Evolutionary conservation across 495 filamentous ascomycete species (phyloP).

Genomic region (Durotheca rogersii): DNA sequence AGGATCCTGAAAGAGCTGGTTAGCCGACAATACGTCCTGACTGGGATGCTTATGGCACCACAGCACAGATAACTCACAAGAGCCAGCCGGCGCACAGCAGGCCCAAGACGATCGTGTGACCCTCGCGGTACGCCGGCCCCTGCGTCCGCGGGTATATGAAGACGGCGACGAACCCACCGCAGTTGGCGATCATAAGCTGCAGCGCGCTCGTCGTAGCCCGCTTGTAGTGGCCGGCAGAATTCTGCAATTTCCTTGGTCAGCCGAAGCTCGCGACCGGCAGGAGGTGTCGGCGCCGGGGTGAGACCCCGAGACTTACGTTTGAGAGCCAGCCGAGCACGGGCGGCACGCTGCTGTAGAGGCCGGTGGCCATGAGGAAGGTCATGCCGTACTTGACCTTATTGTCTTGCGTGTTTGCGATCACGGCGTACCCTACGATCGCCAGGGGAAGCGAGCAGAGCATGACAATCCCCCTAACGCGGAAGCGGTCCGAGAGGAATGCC

Average conservation of each 20-base stretch:
- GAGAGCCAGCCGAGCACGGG: slow-evolving; percentile 70
- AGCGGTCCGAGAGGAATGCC: slow-evolving; percentile 49
- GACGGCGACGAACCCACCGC: slow-evolving; percentile 53
- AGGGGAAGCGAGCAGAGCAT: slow-evolving; percentile 48
- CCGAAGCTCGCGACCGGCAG: neutral
- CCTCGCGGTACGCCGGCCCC: slow-evolving; percentile 48
- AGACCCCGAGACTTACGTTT: slow-evolving; percentile 45
- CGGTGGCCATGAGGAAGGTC: slow-evolving; percentile 67
- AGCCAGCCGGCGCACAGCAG: slow-evolving; percentile 63
- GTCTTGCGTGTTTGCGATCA: slow-evolving; percentile 56
- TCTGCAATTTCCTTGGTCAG: slow-evolving; percentile 25
- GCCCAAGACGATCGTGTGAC: slow-evolving; percentile 61
- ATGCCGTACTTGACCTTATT: slow-evolving; percentile 70
- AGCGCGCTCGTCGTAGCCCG: slow-evolving; percentile 46
- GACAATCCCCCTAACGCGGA: slow-evolving; percentile 45
- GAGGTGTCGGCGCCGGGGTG: too few relatives aligned
- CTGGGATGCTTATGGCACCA: neutral
- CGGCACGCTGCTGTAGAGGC: slow-evolving; percentile 77
- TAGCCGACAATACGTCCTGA: slow-evolving; percentile 8
- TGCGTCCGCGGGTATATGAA: slow-evolving; percentile 61
- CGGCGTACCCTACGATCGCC: slow-evolving; percentile 66
- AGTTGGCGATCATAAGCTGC: slow-evolving; percentile 53
- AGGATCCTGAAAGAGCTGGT: slow-evolving; percentile 50
- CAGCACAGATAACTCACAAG: slow-evolving; percentile 52
- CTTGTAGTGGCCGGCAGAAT: slow-evolving; percentile 50